Conservation (phyloP, 176 grass and related monocot genomes). For the Phoenix dactylifera region DNA sequence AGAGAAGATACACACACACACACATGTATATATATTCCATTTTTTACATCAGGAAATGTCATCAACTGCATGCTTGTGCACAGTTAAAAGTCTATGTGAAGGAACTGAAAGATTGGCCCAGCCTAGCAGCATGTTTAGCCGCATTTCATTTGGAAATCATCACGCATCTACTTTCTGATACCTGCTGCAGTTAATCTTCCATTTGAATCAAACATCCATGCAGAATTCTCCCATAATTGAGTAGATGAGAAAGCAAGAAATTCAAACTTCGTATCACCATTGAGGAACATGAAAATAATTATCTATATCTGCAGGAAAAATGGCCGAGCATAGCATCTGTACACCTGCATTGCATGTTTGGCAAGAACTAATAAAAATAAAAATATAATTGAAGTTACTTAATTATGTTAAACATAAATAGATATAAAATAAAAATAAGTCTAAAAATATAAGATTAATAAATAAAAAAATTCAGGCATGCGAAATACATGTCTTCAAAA, state of each 20-base stretch:
- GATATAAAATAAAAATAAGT: too few species aligned
- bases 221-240: conserved; percentile 82
- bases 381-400: too few species aligned
- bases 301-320: conserved; percentile 39
- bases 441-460: too few species aligned
- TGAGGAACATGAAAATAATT: conserved; percentile 74
- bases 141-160: conserved; percentile 42
- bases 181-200: conserved; percentile 35
- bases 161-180: conserved; percentile 65
- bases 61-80: conserved; percentile 35
- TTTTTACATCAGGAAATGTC: conserved; percentile 57
- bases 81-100: conserved; percentile 60
- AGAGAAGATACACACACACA: conserved; percentile 33
- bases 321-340: conserved; percentile 43
- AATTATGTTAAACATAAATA: too few species aligned
- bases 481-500: too few species aligned
- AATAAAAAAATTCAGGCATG: too few species aligned
- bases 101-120: conserved; percentile 85
- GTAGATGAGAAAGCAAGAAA: conserved; percentile 98
- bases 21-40: conserved; percentile 21
- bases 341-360: too few species aligned
- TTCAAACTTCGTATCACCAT: conserved; percentile 69
- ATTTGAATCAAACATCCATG: conserved; percentile 85
- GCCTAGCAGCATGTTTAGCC: conserved; percentile 83
- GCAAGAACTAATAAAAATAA: too few species aligned